These are phyloP conservation scores for Drechslerella coelobrocha DNA, from an alignment of 2,329 filamentous ascomycete genomes.

Conservation along the genomic window DNA sequence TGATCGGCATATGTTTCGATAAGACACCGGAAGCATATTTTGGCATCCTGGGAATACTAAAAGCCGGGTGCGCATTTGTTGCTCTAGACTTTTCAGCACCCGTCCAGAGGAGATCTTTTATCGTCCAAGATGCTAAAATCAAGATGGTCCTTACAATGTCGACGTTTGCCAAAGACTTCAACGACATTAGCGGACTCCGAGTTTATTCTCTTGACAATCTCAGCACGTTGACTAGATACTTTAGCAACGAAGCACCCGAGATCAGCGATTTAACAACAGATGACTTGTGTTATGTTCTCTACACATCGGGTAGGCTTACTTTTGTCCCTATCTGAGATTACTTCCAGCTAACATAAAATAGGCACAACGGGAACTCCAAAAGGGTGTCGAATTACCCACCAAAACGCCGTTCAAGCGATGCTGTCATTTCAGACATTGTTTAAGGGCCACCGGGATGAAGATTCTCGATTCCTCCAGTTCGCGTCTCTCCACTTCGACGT, in stretches of 20 bases:
- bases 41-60: constrained; percentile 79
- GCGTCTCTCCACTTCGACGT: constrained; percentile 95
- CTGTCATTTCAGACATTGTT: constrained; percentile 84
- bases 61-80: constrained; percentile 80
- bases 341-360: constrained; percentile 2
- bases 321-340: neutral
- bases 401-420: constrained; percentile 88
- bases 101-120: constrained; percentile 75
- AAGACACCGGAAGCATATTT: constrained; percentile 87
- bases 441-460: constrained; percentile 71
- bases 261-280: constrained; percentile 58
- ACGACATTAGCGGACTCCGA: constrained; percentile 56
- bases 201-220: constrained; percentile 62
- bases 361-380: constrained; percentile 87
- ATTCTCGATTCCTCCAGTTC: constrained; percentile 87
- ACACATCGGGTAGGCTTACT: constrained; percentile 67
- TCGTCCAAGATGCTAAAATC: constrained; percentile 74
- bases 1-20: constrained; percentile 80
- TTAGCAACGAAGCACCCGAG: constrained; percentile 52
- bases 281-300: constrained; percentile 79
- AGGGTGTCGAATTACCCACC: constrained; percentile 85
- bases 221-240: constrained; percentile 55
- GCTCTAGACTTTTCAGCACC: constrained; percentile 80
- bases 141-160: constrained; percentile 68
- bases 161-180: constrained; percentile 59